Base-by-base conservation (phyloP, 1,139 yeast genomes). In the Saccharomyces hybrid region DNA sequence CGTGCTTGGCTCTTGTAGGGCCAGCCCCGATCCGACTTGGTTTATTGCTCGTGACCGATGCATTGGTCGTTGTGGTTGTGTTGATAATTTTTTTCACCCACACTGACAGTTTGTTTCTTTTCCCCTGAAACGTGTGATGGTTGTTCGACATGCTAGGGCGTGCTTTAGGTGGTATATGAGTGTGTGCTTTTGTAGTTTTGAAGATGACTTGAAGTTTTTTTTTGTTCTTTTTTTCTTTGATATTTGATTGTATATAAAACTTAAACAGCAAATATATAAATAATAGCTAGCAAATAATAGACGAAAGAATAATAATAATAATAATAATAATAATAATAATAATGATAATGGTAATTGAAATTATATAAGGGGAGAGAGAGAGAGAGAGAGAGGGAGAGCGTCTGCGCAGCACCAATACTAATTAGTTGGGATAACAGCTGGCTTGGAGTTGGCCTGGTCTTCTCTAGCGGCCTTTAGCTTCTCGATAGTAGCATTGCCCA, bases 61-160 rank as follows among this genome's bases (percentile, higher is more conserved):
- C 19, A 11, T 28, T 28, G 24, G 41, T 44, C 4, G 46, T 31
- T 21, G 24, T 46, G 21, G 34, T 27, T 3, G 19, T 51, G 24
- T 41, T 47, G 16, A 68, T 68, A 24, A 68, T 63, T 38, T 63
- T 61, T 53, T 60, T 67, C 51, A 68, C 67, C 71, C 71, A 68
- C 2, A 60, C 58, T 2, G 71, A 65, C 46, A 68, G 42, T 53
- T 67, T 67, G 52, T 59, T 65, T 53, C 64, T 67, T 47, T 61
- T 64, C 14, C 58, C 65, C 55, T 51, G 47, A 24, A 44, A 50
- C 12, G 52, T 29, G 16, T 50, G 48, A 26, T 50, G 48, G 16
- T 28, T 50, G 14, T 27, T 44, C 31, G 42, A 26, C 19, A 28
- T 16, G 28, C 48, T 51, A 51, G 27, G 27, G 19, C 50, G 11